Conservation (phyloP, 2,329 filamentous ascomycete species). For the Aureobasidium lini region DNA sequence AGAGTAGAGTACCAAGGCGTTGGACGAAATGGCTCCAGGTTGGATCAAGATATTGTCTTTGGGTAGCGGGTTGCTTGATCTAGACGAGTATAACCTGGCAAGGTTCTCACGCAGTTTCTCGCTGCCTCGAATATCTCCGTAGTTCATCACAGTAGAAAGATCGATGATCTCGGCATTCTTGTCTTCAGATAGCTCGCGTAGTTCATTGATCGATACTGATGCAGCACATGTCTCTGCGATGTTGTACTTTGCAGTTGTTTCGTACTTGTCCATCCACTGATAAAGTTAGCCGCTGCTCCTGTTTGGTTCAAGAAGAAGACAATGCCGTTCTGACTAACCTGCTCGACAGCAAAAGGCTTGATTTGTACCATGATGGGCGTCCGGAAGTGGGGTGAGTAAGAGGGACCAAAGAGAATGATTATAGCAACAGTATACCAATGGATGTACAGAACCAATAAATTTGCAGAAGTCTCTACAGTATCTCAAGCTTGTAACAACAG, state of each 20-base stretch:
- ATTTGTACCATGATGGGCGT: slow-evolving; percentile 48
- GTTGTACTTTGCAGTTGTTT: slow-evolving; percentile 52
- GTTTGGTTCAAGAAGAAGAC: slow-evolving; percentile 17
- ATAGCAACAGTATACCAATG: background rate
- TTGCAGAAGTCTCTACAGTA: background rate
- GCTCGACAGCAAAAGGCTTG: slow-evolving; percentile 62
- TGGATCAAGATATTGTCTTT: slow-evolving; percentile 66
- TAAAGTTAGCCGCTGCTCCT: slow-evolving; percentile 13
- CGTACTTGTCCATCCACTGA: slow-evolving; percentile 52
- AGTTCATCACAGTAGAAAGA: slow-evolving; percentile 56
- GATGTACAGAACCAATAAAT: background rate
- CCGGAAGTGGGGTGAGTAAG: background rate
- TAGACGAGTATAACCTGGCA: slow-evolving; percentile 56
- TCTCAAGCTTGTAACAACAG: background rate
- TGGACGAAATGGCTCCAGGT: slow-evolving; percentile 75
- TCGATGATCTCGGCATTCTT: slow-evolving; percentile 36
- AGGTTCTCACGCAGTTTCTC: slow-evolving; percentile 56
- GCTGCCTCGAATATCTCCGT: slow-evolving; percentile 66
- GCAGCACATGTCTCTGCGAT: slow-evolving; percentile 73
- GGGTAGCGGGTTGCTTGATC: slow-evolving; percentile 40
- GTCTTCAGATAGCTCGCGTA: slow-evolving; percentile 53
- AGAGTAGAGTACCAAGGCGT: slow-evolving; percentile 70
- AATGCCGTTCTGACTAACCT: slow-evolving; percentile 38
- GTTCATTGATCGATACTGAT: slow-evolving; percentile 64
- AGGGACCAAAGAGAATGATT: background rate